Evolutionary conservation across 2,329 filamentous ascomycete genomes (phyloP).

Genomic region (Penicillium sp.): DNA sequence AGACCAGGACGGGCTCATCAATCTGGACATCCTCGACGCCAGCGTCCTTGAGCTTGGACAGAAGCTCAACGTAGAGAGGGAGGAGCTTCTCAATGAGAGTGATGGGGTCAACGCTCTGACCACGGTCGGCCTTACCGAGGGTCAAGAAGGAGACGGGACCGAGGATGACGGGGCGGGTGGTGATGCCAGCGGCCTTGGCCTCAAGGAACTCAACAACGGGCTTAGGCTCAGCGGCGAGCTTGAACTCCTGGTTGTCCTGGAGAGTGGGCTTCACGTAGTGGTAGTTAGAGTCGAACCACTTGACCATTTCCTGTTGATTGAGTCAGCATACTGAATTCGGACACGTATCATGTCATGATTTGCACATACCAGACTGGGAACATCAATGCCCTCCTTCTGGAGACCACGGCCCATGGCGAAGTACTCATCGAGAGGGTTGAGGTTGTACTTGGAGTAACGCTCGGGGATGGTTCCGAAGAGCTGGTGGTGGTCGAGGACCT

Average conservation of each 20-base stretch:
- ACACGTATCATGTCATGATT: not conserved
- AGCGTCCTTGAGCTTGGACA: constrained; percentile 89
- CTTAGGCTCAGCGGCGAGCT: constrained; percentile 83
- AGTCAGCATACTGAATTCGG: not conserved
- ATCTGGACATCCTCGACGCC: constrained; percentile 97
- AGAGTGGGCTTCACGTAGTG: constrained; percentile 99
- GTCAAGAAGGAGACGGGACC: constrained; percentile 97
- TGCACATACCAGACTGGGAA: constrained; percentile 68
- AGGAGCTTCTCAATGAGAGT: constrained; percentile 89
- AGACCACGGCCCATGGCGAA: constrained; percentile 99
- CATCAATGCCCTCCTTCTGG: constrained; percentile 79
- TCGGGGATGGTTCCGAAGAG: constrained; percentile 73
- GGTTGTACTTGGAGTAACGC: constrained; percentile 86
- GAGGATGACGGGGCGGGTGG: constrained; percentile 88
- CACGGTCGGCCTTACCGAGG: constrained; percentile 97
- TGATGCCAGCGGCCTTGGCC: constrained; percentile 94
- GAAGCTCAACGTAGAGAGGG: constrained; percentile 90
- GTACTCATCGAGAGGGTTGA: constrained; percentile 90
- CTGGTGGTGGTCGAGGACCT: constrained; percentile 25
- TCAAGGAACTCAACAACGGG: constrained; percentile 91
- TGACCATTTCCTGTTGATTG: constrained; percentile 83
- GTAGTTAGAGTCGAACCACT: constrained; percentile 99
- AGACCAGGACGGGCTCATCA: constrained; percentile 95
- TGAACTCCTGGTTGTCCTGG: constrained; percentile 95
- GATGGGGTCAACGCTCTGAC: constrained; percentile 88